Evolutionary conservation across 2,329 filamentous ascomycete species (phyloP).

Genomic region (Hortaea sp.): DNA sequence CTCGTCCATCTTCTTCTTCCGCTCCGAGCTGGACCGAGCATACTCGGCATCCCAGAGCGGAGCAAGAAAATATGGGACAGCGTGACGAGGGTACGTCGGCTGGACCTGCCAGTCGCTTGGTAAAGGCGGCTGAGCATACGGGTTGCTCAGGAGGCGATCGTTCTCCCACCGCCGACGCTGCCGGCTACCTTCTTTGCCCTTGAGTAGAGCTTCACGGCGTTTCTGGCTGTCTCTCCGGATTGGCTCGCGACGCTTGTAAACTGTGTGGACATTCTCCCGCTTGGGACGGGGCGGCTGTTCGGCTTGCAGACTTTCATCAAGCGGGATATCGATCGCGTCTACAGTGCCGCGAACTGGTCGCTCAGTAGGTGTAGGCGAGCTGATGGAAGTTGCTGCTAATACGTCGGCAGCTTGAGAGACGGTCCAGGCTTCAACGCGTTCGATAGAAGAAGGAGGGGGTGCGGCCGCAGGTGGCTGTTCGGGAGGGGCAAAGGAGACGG

Average conservation of each 20-base stretch:
- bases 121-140: slow-evolving; percentile 71
- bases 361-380: slow-evolving; percentile 19
- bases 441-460: slow-evolving; percentile 7
- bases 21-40: slow-evolving; percentile 19
- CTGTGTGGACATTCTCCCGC: slow-evolving; percentile 20
- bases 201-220: slow-evolving; percentile 64
- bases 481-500: not conserved
- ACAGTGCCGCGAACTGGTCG: slow-evolving; percentile 42
- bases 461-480: not conserved
- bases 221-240: slow-evolving; percentile 52
- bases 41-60: slow-evolving; percentile 65
- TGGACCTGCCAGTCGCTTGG: slow-evolving; percentile 73
- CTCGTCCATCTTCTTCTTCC: slow-evolving; percentile 31
- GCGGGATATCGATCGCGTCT: slow-evolving; percentile 60
- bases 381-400: slow-evolving; percentile 31
- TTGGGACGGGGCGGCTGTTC: slow-evolving; percentile 17
- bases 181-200: slow-evolving; percentile 83
- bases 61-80: slow-evolving; percentile 82
- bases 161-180: slow-evolving; percentile 92
- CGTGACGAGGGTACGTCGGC: slow-evolving; percentile 67
- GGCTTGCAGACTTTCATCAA: slow-evolving; percentile 47
- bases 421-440: slow-evolving; percentile 38
- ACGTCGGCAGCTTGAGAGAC: slow-evolving; percentile 34
- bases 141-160: slow-evolving; percentile 78
- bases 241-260: slow-evolving; percentile 44